Conservation (phyloP, 2,329 filamentous ascomycete genomes). For the Alternaria arborescens region DNA sequence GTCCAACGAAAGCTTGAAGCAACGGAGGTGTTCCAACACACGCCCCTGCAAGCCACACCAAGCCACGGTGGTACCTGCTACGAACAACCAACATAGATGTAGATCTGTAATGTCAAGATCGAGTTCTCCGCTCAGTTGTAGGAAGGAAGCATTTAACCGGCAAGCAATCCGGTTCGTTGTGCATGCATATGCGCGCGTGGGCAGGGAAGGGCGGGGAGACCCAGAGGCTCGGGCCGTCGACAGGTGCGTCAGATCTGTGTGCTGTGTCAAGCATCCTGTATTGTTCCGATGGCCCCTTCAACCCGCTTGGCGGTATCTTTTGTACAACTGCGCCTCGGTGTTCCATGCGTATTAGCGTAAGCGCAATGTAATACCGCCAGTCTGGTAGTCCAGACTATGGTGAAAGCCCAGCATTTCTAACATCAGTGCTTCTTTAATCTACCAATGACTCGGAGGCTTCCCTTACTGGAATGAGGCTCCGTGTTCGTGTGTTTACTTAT, state of each 20-base stretch:
- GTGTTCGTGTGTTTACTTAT: conserved; percentile 26
- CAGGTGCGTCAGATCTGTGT: conserved; percentile 39
- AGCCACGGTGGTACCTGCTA: conserved; percentile 38
- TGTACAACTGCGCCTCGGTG: conserved; percentile 40
- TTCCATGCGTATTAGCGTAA: conserved; percentile 34
- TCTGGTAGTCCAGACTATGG: conserved; percentile 32
- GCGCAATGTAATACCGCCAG: conserved; percentile 40
- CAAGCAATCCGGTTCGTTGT: conserved; percentile 35
- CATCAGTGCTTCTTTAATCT: conserved; percentile 25
- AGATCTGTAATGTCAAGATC: conserved; percentile 4
- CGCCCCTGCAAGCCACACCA: conserved; percentile 38
- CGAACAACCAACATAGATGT: conserved; percentile 14
- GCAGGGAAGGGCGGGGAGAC: conserved; percentile 14
- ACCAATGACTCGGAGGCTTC: conserved; percentile 19
- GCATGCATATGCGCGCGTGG: conserved; percentile 25
- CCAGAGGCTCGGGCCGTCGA: conserved; percentile 42
- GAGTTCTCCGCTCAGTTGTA: conserved; percentile 15
- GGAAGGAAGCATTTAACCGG: conserved; percentile 31
- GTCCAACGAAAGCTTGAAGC: neutral
- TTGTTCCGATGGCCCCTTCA: conserved; percentile 35
- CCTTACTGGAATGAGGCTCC: conserved; percentile 41
- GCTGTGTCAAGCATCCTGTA: conserved; percentile 30
- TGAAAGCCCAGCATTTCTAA: conserved; percentile 28
- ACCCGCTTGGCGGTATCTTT: conserved; percentile 47
- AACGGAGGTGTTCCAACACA: conserved; percentile 16